phyloP scores from a whole-genome alignment of 2,329 filamentous ascomycete species.

The Arthroderma sp. region DNA sequence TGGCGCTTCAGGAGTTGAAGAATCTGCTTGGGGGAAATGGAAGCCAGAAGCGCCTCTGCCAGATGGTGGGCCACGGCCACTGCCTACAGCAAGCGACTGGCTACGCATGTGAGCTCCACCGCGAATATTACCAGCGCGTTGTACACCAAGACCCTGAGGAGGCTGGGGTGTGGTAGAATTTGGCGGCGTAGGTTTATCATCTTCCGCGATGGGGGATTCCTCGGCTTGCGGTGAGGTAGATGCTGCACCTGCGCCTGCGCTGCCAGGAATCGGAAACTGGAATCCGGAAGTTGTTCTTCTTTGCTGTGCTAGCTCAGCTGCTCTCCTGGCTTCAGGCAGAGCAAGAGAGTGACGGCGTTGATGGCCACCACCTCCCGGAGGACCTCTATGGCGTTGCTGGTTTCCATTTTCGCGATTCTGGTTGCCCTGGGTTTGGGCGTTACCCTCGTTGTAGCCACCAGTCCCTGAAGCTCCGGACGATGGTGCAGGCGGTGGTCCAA shows the following conservation, averaged over 20 bases:
- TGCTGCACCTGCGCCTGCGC: slow-evolving; percentile 44
- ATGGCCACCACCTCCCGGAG: slow-evolving; percentile 60
- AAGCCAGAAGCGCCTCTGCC: slow-evolving; percentile 58
- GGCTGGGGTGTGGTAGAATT: slow-evolving; percentile 32
- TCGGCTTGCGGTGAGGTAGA: slow-evolving; percentile 44
- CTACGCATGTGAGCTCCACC: slow-evolving; percentile 49
- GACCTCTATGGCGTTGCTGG: slow-evolving; percentile 60
- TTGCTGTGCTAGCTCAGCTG: slow-evolving; percentile 89
- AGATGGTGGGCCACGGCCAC: slow-evolving; percentile 51
- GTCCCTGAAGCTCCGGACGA: slow-evolving; percentile 73
- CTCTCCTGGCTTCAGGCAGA: slow-evolving; percentile 91
- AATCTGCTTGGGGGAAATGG: slow-evolving; percentile 48
- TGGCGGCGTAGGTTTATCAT: neutral
- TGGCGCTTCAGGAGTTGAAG: slow-evolving; percentile 29
- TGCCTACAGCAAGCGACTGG: slow-evolving; percentile 41
- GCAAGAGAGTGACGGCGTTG: slow-evolving; percentile 89
- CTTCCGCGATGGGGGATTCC: slow-evolving; percentile 14
- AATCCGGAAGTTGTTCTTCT: slow-evolving; percentile 89
- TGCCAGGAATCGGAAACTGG: slow-evolving; percentile 73
- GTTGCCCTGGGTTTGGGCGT: slow-evolving; percentile 25
- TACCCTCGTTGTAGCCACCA: slow-evolving; percentile 64
- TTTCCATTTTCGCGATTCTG: slow-evolving; percentile 60
- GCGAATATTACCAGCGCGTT: slow-evolving; percentile 74
- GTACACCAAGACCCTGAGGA: slow-evolving; percentile 50
- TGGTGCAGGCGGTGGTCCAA: slow-evolving; percentile 84